Percentiles rank a stretch among this genome's conserved stretches.
Conservation (phyloP, 164 flowering plant species). For the Vitis cinerea region DNA sequence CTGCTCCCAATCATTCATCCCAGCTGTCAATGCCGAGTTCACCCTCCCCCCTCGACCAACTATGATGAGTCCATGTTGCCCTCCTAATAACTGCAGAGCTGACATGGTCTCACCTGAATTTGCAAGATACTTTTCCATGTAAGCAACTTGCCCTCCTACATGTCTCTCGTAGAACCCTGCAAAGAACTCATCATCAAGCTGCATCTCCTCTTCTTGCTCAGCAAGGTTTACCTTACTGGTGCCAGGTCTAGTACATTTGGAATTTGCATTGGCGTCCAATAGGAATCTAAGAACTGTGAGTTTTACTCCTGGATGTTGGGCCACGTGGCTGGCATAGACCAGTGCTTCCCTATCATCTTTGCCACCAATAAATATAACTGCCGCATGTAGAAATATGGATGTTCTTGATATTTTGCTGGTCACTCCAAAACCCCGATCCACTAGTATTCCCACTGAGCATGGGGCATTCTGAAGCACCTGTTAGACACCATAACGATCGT, state of each 20-base stretch:
- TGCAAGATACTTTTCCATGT: constrained; percentile 62
- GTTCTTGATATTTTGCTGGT: constrained; percentile 27
- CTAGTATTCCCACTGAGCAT: constrained; percentile 76
- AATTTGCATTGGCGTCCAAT: constrained; percentile 28
- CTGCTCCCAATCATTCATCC: constrained; percentile 73
- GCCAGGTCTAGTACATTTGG: constrained; percentile 8
- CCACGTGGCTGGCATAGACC: constrained; percentile 55
- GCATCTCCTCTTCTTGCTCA: constrained; percentile 60
- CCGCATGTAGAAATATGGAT: constrained; percentile 26
- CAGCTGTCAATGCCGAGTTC: constrained; percentile 47
- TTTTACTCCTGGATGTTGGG: constrained; percentile 61
- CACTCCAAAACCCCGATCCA: constrained; percentile 58
- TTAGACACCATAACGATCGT: neutral
- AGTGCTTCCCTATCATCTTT: constrained; percentile 80
- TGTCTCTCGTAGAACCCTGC: constrained; percentile 62
- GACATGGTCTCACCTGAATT: constrained; percentile 58
- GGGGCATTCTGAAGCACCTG: constrained; percentile 71
- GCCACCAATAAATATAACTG: constrained; percentile 80
- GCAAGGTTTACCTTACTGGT: constrained; percentile 17
- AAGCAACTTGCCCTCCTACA: constrained; percentile 51
- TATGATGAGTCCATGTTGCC: constrained; percentile 47
- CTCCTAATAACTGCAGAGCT: constrained; percentile 44
- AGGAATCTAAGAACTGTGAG: constrained; percentile 67
- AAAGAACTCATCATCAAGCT: constrained; percentile 61
- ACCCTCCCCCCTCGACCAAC: constrained; percentile 65